Percentiles rank a stretch among this genome's conserved stretches.
phyloP scores from a whole-genome alignment of 805 yeast species.

The Ogataea haglerorum region DNA sequence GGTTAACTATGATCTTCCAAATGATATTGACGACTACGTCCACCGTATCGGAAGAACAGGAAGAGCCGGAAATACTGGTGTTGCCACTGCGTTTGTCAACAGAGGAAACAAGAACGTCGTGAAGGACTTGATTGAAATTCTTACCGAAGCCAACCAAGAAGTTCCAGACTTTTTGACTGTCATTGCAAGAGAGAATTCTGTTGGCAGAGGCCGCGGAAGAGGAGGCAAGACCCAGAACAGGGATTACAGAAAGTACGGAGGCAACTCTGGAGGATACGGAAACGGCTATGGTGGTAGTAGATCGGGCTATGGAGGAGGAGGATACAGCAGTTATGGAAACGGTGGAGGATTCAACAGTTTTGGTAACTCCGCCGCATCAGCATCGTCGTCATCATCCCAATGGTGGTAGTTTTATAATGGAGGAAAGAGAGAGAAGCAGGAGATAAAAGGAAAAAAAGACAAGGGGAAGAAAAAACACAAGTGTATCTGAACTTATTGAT shows the following conservation, averaged over 20 bases:
- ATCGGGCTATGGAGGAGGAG: conserved; percentile 26
- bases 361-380: conserved; percentile 28
- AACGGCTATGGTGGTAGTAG: conserved; percentile 29
- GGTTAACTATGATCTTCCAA: conserved; percentile 94
- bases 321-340: conserved; percentile 18
- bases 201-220: conserved; percentile 54
- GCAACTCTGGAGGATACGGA: conserved; percentile 32
- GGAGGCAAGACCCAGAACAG: conserved; percentile 37
- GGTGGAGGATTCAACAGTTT: conserved; percentile 22
- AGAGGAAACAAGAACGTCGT: conserved; percentile 88
- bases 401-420: conserved; percentile 31
- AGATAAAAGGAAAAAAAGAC: background rate
- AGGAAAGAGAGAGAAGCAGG: conserved; percentile 6
- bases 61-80: conserved; percentile 99
- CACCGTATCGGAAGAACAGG: conserved; percentile 99
- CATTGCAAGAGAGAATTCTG: conserved; percentile 71
- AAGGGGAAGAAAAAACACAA: background rate
- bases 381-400: conserved; percentile 26
- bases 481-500: conserved; percentile 8
- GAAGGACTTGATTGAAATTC: conserved; percentile 81
- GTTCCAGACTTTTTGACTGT: conserved; percentile 84
- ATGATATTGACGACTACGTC: conserved; percentile 96
- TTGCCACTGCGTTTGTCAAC: conserved; percentile 97
- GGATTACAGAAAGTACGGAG: conserved; percentile 49
- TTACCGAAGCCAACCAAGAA: conserved; percentile 96